Percentiles rank a stretch among this genome's conserved stretches.
phyloP scores from a whole-genome alignment of 176 grass and related monocot species.

The Oryza glumipatula region DNA sequence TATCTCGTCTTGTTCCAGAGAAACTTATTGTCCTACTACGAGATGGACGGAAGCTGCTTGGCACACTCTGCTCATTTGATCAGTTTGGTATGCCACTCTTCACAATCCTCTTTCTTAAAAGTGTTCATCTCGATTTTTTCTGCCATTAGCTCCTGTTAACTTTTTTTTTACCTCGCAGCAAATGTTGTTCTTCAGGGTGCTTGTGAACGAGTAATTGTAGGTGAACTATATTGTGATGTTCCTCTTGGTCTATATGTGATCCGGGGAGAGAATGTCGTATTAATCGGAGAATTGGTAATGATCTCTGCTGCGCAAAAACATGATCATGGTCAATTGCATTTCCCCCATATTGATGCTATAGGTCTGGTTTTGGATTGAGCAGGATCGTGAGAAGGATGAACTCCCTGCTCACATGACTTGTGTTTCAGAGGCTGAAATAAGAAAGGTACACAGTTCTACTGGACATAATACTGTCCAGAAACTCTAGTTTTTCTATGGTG shows the following conservation, averaged over 20 bases:
- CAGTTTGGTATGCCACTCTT: slow-evolving; percentile 73
- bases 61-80: slow-evolving; percentile 96
- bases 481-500: neutral
- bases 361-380: slow-evolving; percentile 48
- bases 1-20: slow-evolving; percentile 54
- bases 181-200: slow-evolving; percentile 98
- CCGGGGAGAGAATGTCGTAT: slow-evolving; percentile 95
- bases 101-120: neutral
- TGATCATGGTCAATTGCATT: slow-evolving; percentile 26
- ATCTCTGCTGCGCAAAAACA: slow-evolving; percentile 35
- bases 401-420: slow-evolving; percentile 86
- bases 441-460: slow-evolving; percentile 58
- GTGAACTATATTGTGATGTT: slow-evolving; percentile 88
- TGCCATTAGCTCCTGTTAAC: slow-evolving; percentile 4
- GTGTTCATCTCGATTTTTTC: slow-evolving; percentile 1
- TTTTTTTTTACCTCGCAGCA: slow-evolving; percentile 54
- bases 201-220: slow-evolving; percentile 96
- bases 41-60: slow-evolving; percentile 92
- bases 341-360: slow-evolving; percentile 30
- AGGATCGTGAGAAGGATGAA: slow-evolving; percentile 93
- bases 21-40: slow-evolving; percentile 94
- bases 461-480: slow-evolving; percentile 14
- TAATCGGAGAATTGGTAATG: slow-evolving; percentile 97
- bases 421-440: slow-evolving; percentile 89
- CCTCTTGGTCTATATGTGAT: slow-evolving; percentile 96